These are phyloP conservation scores for Penicillium roqueforti DNA, from an alignment of 495 filamentous ascomycete species.

Conservation along the genomic window DNA sequence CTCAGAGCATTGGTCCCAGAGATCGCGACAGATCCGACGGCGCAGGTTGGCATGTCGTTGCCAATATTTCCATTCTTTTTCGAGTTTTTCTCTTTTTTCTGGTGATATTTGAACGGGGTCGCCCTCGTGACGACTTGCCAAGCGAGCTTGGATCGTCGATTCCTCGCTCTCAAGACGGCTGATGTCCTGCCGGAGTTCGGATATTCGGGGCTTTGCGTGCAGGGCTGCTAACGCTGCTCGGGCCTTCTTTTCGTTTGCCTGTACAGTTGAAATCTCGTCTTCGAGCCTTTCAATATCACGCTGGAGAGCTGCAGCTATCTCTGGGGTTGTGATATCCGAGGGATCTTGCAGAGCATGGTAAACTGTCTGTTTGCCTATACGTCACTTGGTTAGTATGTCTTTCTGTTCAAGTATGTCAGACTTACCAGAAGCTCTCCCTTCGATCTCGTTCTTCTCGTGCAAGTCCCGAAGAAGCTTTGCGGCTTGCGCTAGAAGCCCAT, in stretches of 20 bases:
- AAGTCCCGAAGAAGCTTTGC: conserved; percentile 60
- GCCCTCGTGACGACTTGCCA: conserved; percentile 34
- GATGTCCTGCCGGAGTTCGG: conserved; percentile 47
- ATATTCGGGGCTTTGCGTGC: conserved; percentile 47
- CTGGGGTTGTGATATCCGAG: conserved; percentile 40
- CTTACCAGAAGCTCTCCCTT: conserved; percentile 53
- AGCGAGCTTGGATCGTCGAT: conserved; percentile 31
- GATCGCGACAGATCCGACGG: conserved; percentile 47
- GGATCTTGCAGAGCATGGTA: conserved; percentile 57
- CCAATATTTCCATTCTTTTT: conserved; percentile 53
- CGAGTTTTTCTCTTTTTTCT: conserved; percentile 45
- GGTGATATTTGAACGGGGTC: conserved; percentile 35
- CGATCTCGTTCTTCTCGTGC: conserved; percentile 56
- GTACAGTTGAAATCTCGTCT: conserved; percentile 44
- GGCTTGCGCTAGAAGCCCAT: conserved; percentile 44
- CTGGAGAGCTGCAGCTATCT: conserved; percentile 45
- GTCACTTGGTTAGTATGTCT: background rate
- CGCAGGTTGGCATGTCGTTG: conserved; percentile 39
- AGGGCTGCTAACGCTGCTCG: conserved; percentile 46
- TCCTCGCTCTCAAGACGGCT: conserved; percentile 45
- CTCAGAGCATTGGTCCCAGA: conserved; percentile 49
- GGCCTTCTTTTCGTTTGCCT: conserved; percentile 48
- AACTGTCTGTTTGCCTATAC: conserved; percentile 57
- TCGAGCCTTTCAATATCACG: conserved; percentile 48
- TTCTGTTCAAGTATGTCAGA: background rate